These are phyloP conservation scores for Eruca vesicaria DNA, from an alignment of 441 rosid genomes.

Conservation along the genomic window DNA sequence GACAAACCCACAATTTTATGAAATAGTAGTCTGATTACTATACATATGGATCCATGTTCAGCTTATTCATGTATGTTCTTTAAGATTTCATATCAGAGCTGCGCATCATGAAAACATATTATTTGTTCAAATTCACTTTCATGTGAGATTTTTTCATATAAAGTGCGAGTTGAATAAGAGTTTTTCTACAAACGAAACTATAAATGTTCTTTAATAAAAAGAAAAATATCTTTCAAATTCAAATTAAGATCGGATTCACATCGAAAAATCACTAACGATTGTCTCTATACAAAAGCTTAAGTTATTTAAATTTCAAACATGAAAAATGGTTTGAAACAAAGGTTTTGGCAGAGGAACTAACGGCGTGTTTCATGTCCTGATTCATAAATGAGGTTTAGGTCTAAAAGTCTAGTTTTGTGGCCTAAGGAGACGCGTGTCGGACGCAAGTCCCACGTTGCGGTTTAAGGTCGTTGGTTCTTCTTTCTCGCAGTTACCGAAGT, in stretches of 20 bases:
- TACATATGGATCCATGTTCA: neutral
- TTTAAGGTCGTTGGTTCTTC: slow-evolving; percentile 6
- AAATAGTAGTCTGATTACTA: neutral
- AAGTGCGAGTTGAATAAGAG: neutral
- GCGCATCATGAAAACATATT: neutral
- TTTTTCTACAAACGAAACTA: neutral
- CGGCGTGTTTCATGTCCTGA: slow-evolving; percentile 9
- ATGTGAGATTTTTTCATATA: neutral
- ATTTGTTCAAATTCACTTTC: neutral
- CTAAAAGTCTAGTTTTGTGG: slow-evolving; percentile 2
- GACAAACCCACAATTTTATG: neutral
- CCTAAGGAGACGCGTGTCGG: slow-evolving; percentile 24
- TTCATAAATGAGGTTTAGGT: slow-evolving; percentile 9
- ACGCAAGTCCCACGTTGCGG: slow-evolving; percentile 27
- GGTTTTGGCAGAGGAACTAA: slow-evolving; percentile 5
- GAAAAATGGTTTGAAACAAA: neutral
- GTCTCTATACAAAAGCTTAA: neutral
- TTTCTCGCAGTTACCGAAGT: slow-evolving; percentile 12
- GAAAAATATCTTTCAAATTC: neutral
- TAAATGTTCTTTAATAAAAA: neutral
- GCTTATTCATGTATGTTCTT: neutral
- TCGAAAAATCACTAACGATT: neutral
- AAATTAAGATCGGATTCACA: neutral
- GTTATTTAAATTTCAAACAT: neutral
- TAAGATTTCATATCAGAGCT: neutral